These are phyloP conservation scores for Chrysoporthe deuterocubensis DNA, from an alignment of 2,329 filamentous ascomycete genomes.

Conservation along the genomic window DNA sequence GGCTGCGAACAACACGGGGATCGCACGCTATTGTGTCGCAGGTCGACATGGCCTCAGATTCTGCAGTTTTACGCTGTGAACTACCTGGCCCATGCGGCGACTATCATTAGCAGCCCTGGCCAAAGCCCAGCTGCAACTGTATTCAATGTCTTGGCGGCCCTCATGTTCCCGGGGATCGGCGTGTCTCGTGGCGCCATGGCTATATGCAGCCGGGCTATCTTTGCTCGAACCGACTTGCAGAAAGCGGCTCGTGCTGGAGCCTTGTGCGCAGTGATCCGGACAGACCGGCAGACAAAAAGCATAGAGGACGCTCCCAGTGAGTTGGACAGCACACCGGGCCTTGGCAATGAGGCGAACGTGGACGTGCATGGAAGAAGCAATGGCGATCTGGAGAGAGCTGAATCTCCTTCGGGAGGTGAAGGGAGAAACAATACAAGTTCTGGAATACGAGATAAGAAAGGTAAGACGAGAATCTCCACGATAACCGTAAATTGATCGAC, in stretches of 20 bases:
- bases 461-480: not conserved
- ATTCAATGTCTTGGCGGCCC: not conserved
- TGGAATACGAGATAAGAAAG: too few species aligned
- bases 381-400: too few species aligned
- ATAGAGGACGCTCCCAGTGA: not conserved
- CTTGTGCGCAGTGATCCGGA: not conserved
- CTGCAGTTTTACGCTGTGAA: not conserved
- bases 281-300: not conserved
- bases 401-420: too few species aligned
- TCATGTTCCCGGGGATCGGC: not conserved
- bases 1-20: not conserved
- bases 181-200: not conserved
- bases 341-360: not conserved
- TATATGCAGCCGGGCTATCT: not conserved
- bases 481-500: not conserved
- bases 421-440: too few species aligned
- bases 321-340: not conserved
- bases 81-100: not conserved
- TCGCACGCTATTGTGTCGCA: not conserved
- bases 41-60: not conserved
- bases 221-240: not conserved
- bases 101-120: not conserved
- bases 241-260: not conserved
- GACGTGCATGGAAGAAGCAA: too few species aligned
- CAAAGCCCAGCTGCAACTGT: not conserved